Evolutionary conservation across 352 stramenopile species (phyloP), one percentile per base, ranked within the genome.

Genomic region (Pythium diclinum): DNA sequence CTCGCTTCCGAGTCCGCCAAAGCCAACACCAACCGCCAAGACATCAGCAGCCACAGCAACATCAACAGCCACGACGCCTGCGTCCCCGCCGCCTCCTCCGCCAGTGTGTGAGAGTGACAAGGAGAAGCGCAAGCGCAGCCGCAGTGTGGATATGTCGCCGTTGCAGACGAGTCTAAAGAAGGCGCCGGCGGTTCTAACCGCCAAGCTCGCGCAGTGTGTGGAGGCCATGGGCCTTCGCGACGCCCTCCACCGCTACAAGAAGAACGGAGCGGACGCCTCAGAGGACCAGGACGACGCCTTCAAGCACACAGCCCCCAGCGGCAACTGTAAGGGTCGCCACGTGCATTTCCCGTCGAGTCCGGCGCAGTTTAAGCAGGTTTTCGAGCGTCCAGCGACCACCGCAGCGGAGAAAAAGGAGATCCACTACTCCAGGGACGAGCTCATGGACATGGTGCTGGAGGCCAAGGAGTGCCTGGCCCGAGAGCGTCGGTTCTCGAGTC

Each of bases 131-230:
- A 61, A 62, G 47, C 65, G 65, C 34, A 63, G 65, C 30, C 59
- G 56, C 46, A 72, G 65, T 23, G 65, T 72, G 7, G 65, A 72
- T 23, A 30, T 69, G 59, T 72, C 65, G 6, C 69, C 78, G n/a
- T 66, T 80, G 19, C 59, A 72, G 5, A 72, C 81, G 19, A 88
- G 78, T 61, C 68, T 89, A 0, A 91, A 89, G 66, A 88, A 88
- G 61, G 48, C 77, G 10, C 68, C 73, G 57, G 74, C 75, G 6
- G 51, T 66, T 14, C 61, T 90, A 6, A 69, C 76, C 0, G 68
- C 73, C 53, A 90, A 87, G 63, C 81, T 82, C 69, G 74, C 66
- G 32, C 69, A 81, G 57, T 88, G 78, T 67, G 76, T 88, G 3
- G 72, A 82, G 34, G 72, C 75, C 17, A 75, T 88, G 7, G 75